Base-by-base conservation (phyloP, 179 eudicot species). In the Patellifolia procumbens region DNA sequence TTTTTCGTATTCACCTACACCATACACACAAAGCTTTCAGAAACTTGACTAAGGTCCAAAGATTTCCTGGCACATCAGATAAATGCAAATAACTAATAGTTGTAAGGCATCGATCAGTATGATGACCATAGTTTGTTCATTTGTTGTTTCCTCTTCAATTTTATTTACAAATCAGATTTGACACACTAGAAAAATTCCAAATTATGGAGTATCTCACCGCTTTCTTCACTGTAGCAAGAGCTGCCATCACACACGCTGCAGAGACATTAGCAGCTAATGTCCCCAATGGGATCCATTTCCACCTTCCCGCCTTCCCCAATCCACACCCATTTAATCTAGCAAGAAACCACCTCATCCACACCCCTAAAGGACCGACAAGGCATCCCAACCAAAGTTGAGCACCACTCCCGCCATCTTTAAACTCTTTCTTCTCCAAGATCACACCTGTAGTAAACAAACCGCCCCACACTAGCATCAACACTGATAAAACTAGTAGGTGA, bases 241-340 rank as follows among this genome's bases (percentile, higher is more conserved):
- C 92, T 35, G 98, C 96, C 98, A 94, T 92, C 34, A 88, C 46
- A 32, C 94, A 89, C 31, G 96, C 91, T 15, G 98, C 97, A 20
- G 86, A 74, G 53, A 92, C 94, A 80, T 92, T 90, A 75, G 96
- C 97, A 49, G 80, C 71, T 60, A 94, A 75, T 76, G 98, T 90
- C 53, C 96, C 97, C 34, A 94, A 89, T 2, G 98, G 98, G 61
- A 94, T 35, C 98, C 96, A 92, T 82, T 85, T 90, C 71, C 83
- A 75, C 53, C 24, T 31, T 60, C 85, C 86, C 9, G 79, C 34
- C 72, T 78, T 86, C 39, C 97, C 97, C 29, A 93, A 29, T 16
- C 97, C 97, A 45, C 87, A 86, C 19, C 96, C 98, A 76, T 94
- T 94, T 8, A 92, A 66, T 62, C 93, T 84, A 66, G 96, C 90